Evolutionary conservation across 306 rosid species (phyloP), one percentile per base, ranked within the genome.

Genomic region (Fragaria iinumae): DNA sequence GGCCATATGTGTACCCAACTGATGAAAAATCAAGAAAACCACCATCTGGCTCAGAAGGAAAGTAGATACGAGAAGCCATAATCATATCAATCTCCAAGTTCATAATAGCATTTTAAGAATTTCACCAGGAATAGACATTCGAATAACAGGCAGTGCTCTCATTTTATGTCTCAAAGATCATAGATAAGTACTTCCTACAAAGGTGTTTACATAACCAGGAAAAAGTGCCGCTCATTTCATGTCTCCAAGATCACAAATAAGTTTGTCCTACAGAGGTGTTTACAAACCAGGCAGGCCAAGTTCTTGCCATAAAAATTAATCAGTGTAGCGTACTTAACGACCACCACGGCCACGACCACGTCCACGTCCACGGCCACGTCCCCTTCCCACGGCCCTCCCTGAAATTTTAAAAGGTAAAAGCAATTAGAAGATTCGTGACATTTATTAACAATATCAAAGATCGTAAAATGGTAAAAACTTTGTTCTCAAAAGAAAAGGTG

Each of bases 361-460:
- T 0, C 98, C 97, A 12, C 97, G 97, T 1, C 98, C 98, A 6
- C 97, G 84, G 1, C 97, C 97, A 0, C 97, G 84, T 0, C 97
- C 97, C 25, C 97, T 65, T 8, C 98, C 98, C 89, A 89, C 59
- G 66, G 98, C 80, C 86, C 80, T 93, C 82, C 98, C 98, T 93
- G 88, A 64, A 67, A 75, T 4, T 27, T 80, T 75, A 43, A 73
- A 32, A 49, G 20, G 49, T 27, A 39, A 81, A 77, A 32, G 23
- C 12, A 76, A 74, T 59, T 36, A 65, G 47, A 84, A 47, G 23
- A 38, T 64, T 75, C 18, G 23, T 43, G 71, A 74, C 67, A 71
- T 67, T 71, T 57, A 53, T 21, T 32, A 17, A 48, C 12, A 4
- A 43, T 27, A 67, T 67, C 52, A 11, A 11, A 38, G 0, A 10